These are phyloP conservation scores for Rheum nobile DNA, from an alignment of 148 eudicot genomes.

Conservation along the genomic window DNA sequence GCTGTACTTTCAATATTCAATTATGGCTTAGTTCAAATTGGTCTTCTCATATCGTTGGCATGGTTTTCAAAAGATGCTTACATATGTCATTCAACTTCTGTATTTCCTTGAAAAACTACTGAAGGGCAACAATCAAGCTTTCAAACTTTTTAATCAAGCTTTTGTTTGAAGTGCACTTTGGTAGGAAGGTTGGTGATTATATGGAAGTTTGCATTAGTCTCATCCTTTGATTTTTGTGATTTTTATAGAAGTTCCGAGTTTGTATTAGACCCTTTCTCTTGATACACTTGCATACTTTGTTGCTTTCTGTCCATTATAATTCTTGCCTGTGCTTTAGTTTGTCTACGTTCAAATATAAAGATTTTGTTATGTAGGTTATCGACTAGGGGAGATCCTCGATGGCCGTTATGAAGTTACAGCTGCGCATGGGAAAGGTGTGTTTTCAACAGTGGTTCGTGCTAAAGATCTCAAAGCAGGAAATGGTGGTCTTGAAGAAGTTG, in stretches of 20 bases:
- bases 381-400: slow-evolving; percentile 89
- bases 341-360: background rate
- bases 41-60: background rate
- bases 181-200: background rate
- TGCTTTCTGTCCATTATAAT: background rate
- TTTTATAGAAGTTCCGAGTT: background rate
- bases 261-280: background rate
- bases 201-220: background rate
- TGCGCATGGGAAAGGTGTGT: slow-evolving; percentile 98
- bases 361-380: slow-evolving; percentile 40
- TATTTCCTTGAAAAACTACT: background rate
- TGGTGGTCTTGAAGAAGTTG: slow-evolving; percentile 87
- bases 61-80: background rate
- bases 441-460: slow-evolving; percentile 93
- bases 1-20: too few relatives aligned
- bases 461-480: slow-evolving; percentile 80
- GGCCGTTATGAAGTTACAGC: slow-evolving; percentile 87
- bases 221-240: background rate
- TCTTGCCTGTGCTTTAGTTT: background rate
- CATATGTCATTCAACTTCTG: background rate
- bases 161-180: too few relatives aligned
- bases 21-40: background rate
- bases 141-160: too few relatives aligned
- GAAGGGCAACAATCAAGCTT: background rate
- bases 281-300: background rate